These are phyloP conservation scores for Blastobotrys malaysiensis DNA, from an alignment of 1,139 yeast species.

Conservation along the genomic window DNA sequence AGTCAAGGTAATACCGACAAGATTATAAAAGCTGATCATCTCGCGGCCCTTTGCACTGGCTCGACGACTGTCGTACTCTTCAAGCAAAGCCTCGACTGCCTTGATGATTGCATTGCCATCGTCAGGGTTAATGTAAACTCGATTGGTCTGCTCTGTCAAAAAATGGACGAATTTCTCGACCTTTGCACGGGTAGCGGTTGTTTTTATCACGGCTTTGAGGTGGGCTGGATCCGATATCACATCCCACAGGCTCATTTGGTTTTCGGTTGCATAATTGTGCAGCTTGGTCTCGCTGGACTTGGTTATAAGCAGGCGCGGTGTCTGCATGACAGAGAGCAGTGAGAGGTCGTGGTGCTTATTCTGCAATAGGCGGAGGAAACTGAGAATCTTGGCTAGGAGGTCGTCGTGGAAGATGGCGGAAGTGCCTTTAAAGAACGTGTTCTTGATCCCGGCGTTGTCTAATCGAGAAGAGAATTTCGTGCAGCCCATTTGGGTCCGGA, in stretches of 20 bases:
- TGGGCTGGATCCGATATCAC: neutral
- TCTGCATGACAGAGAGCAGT: neutral
- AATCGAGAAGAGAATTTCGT: neutral
- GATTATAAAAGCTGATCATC: constrained; percentile 4
- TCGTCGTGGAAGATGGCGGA: neutral
- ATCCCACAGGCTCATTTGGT: neutral
- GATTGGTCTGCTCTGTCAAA: neutral
- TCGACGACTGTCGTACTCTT: neutral
- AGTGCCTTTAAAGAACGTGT: neutral
- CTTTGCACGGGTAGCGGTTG: neutral
- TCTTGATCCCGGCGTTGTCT: neutral
- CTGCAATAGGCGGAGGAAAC: neutral
- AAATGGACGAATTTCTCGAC: neutral
- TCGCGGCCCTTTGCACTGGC: neutral
- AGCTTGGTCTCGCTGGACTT: neutral
- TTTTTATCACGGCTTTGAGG: neutral
- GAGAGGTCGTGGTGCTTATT: neutral
- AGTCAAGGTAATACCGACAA: neutral
- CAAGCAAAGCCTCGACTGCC: constrained; percentile 10
- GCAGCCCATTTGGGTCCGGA: neutral
- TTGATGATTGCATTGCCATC: constrained; percentile 2
- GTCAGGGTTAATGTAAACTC: neutral
- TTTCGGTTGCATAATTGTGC: neutral
- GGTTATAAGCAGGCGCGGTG: neutral
- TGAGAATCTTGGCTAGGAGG: neutral